Evolutionary conservation across 2,329 filamentous ascomycete genomes (phyloP), one percentile per base, ranked within the genome.

Genomic region (Penicillium psychrosexuale): DNA sequence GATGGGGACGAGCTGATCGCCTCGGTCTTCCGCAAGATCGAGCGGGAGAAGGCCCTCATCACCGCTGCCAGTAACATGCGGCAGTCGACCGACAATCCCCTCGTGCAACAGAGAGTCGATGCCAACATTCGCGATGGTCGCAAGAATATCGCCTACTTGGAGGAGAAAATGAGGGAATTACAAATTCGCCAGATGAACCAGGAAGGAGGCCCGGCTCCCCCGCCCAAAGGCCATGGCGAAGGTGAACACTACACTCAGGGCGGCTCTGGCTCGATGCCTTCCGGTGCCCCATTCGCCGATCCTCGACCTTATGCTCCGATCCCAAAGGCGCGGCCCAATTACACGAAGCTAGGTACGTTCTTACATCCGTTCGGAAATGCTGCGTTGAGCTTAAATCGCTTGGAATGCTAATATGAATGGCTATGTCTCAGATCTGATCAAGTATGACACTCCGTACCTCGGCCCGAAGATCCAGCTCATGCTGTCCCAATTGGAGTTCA

Each of bases 401-500:
- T 56, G 57, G 61, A 60, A 61, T 57, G 59, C 66, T 68, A 44
- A 68, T 51, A 22, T 44, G 27, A 31, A 38, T 50, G 34, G 11
- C 24, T 22, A n/a, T 57, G 33, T 61, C 43, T 51, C 64, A 97
- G 94, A 99, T 76, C 80, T 99, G 60, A 97, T 99, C 78, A 97
- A 97, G 84, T 96, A 95, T 77, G 94, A 99, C 72, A 97, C 92
- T 31, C 89, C 90, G 17, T 90, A 97, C 72, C 86, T 99, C 59
- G 94, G 94, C 33, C 93, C 94, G 57, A 91, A 95, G 64, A 99
- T 99, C 69, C 94, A 99, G 78, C 89, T 97, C 69, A 99, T 99
- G 94, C 80, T 99, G 69, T 96, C 94, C 45, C 94, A 99, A 75
- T 87, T 99, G 61, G 91, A 97, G 75, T 99, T 99, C 80, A 99